Evolutionary conservation across 805 yeast species (phyloP).

Genomic region (Yarrowia phangngaensis): DNA sequence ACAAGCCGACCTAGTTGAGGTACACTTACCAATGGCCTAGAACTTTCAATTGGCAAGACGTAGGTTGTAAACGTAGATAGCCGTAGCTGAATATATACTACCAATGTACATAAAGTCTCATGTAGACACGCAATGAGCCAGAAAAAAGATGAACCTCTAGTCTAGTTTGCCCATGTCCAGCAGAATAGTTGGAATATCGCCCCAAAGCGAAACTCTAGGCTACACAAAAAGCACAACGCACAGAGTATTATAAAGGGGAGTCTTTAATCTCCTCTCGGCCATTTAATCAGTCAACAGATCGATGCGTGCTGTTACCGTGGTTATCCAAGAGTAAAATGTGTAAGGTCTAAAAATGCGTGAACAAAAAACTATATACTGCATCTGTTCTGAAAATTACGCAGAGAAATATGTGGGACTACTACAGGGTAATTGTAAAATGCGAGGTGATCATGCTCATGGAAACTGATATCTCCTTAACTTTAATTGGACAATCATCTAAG

Average conservation of each 20-base stretch:
- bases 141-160: too few species aligned
- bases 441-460: too few species aligned
- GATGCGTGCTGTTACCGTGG: constrained; percentile 25
- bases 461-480: not conserved
- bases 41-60: too few species aligned
- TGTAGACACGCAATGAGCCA: too few species aligned
- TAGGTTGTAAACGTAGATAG: too few species aligned
- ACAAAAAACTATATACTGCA: constrained; percentile 1
- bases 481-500: not conserved
- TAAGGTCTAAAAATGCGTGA: constrained; percentile 6
- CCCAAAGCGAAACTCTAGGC: constrained; percentile 26
- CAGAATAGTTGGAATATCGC: constrained; percentile 26
- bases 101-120: too few species aligned
- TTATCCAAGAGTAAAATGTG: constrained; percentile 20
- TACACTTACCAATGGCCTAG: too few species aligned
- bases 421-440: too few species aligned
- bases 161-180: too few species aligned
- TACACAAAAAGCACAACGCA: constrained; percentile 21
- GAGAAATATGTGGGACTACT: too few species aligned
- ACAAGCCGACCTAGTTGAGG: too few species aligned
- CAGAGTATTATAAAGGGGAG: constrained; percentile 24
- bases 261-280: constrained; percentile 26
- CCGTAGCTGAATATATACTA: too few species aligned
- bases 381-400: not conserved
- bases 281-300: constrained; percentile 21